Percentiles rank a stretch among this genome's conserved stretches.
These are phyloP conservation scores for Geotrichum candidum DNA, from an alignment of 1,139 yeast genomes.

Conservation along the genomic window DNA sequence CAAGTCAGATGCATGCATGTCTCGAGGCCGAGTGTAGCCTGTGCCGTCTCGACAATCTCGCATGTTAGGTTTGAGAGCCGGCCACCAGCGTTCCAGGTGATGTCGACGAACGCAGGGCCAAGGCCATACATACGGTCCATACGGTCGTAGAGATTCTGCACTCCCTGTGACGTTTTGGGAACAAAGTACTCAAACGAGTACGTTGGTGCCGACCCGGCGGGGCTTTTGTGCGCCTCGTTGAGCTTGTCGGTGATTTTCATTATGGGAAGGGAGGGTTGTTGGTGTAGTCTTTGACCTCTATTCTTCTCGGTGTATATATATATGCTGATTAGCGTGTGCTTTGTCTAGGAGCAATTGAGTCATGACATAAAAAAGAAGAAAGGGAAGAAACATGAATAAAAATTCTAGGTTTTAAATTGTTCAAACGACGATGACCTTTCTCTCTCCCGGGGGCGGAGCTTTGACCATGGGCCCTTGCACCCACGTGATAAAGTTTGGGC, in stretches of 20 bases:
- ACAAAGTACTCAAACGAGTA: conserved; percentile 96
- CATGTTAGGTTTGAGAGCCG: conserved; percentile 71
- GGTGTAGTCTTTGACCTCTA: neutral
- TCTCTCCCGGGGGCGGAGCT: neutral
- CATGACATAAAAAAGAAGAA: too few relatives aligned
- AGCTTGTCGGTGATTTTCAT: conserved; percentile 41
- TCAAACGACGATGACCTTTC: too few relatives aligned
- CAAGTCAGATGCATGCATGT: conserved; percentile 98
- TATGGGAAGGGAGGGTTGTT: neutral
- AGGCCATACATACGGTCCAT: conserved; percentile 96
- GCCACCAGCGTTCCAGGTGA: conserved; percentile 99
- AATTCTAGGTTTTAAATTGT: too few relatives aligned
- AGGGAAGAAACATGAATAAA: too few relatives aligned
- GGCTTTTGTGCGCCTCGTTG: conserved; percentile 31
- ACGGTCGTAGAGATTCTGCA: conserved; percentile 89
- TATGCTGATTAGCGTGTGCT: neutral
- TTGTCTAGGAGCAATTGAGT: neutral
- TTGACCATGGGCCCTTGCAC: neutral
- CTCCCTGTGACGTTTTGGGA: conserved; percentile 97
- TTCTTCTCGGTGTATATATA: neutral
- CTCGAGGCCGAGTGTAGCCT: conserved; percentile 86
- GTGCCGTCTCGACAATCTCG: conserved; percentile 88
- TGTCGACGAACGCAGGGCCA: conserved; percentile 86
- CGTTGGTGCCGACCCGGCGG: conserved; percentile 39
- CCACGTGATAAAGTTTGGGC: neutral